Percentiles rank a stretch among this genome's conserved stretches.
These are phyloP conservation scores for Heteromeles arbutifolia DNA, from an alignment of 306 rosid species.

Conservation along the genomic window DNA sequence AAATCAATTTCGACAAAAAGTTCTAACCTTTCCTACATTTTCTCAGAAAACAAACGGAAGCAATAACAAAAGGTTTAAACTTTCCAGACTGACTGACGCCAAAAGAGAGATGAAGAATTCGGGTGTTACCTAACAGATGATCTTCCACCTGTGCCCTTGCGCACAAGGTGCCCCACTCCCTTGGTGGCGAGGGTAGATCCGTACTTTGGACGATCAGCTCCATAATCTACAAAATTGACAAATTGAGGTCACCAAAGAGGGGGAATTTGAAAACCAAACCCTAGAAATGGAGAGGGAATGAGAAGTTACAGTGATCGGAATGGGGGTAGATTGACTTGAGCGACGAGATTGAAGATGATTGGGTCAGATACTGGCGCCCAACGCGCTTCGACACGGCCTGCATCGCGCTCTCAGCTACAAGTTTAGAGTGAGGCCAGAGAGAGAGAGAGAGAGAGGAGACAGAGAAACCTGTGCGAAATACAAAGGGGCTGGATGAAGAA, in stretches of 20 bases:
- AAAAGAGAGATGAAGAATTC: background rate
- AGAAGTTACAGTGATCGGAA: conserved; percentile 46
- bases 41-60: background rate
- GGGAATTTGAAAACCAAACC: background rate
- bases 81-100: background rate
- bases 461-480: background rate
- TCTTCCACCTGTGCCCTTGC: conserved; percentile 99
- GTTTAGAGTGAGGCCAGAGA: conserved; percentile 1
- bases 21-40: conserved; percentile 3
- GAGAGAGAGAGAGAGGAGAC: background rate
- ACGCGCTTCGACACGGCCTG: conserved; percentile 72
- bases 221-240: conserved; percentile 42
- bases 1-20: background rate
- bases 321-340: conserved; percentile 54
- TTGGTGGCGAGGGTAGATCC: conserved; percentile 63
- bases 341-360: conserved; percentile 31
- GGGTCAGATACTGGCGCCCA: conserved; percentile 47
- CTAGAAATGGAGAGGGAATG: conserved; percentile 6
- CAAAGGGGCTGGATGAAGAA: background rate
- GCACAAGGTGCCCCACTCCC: conserved; percentile 83
- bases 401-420: conserved; percentile 50
- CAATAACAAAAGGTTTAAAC: background rate
- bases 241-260: background rate
- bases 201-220: conserved; percentile 52
- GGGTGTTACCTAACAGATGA: conserved; percentile 78